phyloP scores from a whole-genome alignment of 2,329 filamentous ascomycete genomes.

The Chaetomiaceae sp. region DNA sequence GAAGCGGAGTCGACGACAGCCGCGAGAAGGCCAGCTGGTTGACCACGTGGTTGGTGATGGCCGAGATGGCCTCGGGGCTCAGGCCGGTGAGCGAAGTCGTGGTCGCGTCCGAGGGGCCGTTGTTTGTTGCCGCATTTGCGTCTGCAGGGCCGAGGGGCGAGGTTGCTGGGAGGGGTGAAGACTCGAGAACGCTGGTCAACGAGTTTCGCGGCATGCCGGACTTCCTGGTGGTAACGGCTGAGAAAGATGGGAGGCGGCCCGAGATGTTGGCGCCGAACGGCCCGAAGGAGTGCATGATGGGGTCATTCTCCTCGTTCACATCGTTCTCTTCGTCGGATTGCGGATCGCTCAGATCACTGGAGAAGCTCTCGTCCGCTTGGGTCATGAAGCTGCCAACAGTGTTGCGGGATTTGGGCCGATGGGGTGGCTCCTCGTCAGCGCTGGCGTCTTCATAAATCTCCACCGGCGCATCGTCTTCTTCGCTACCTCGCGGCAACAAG shows the following conservation, averaged over 20 bases:
- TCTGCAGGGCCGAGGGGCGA: slow-evolving; percentile 3
- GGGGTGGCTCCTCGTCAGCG: slow-evolving; percentile 45
- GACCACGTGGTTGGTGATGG: slow-evolving; percentile 77
- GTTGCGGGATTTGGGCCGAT: slow-evolving; percentile 36
- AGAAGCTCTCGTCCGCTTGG: slow-evolving; percentile 50
- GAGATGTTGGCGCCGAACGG: slow-evolving; percentile 83
- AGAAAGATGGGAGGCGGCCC: slow-evolving; percentile 75
- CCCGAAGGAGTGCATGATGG: slow-evolving; percentile 85
- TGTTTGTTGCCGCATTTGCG: slow-evolving; percentile 8
- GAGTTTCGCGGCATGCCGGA: slow-evolving; percentile 10
- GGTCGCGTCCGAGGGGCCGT: slow-evolving; percentile 14
- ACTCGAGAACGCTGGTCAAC: slow-evolving; percentile 10
- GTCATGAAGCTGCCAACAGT: slow-evolving; percentile 46
- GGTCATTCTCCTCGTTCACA: slow-evolving; percentile 90
- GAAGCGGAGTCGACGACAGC: slow-evolving; percentile 84
- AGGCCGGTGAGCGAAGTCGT: slow-evolving; percentile 26
- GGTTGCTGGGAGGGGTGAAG: neutral
- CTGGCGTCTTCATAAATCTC: slow-evolving; percentile 71
- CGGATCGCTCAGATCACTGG: slow-evolving; percentile 53
- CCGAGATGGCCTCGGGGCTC: slow-evolving; percentile 36
- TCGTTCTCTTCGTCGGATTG: slow-evolving; percentile 56
- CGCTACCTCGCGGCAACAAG: slow-evolving; percentile 37
- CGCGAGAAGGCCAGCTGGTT: slow-evolving; percentile 96
- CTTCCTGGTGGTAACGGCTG: slow-evolving; percentile 39
- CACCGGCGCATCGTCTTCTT: slow-evolving; percentile 42